phyloP scores from a whole-genome alignment of 192 early-diverging fungal genomes.

The Geranomyces variabilis region DNA sequence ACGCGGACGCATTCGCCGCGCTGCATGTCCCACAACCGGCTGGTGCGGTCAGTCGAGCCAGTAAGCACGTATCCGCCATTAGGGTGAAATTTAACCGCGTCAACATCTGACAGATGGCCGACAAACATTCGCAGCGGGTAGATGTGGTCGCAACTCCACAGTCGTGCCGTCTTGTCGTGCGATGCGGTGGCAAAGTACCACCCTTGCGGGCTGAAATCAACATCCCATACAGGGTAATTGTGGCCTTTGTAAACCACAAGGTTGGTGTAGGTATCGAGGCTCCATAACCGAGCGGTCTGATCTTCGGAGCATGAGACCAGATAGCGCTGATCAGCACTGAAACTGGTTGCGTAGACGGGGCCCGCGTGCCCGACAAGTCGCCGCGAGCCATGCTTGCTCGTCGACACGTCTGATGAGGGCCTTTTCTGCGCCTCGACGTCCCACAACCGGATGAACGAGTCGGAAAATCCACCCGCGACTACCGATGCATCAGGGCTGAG shows the following conservation, averaged over 20 bases:
- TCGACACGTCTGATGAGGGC: background rate
- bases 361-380: conserved; percentile 89
- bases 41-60: conserved; percentile 86
- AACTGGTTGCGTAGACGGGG: conserved; percentile 83
- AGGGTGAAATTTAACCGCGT: conserved; percentile 93
- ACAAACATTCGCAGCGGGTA: conserved; percentile 96
- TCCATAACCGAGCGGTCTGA: conserved; percentile 95
- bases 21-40: conserved; percentile 93
- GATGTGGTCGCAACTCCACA: conserved; percentile 98
- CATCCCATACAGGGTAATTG: conserved; percentile 97
- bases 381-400: conserved; percentile 1
- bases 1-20: conserved; percentile 86
- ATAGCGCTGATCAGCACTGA: conserved; percentile 84
- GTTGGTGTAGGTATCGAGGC: conserved; percentile 85
- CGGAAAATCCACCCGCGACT: conserved; percentile 89
- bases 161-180: conserved; percentile 90
- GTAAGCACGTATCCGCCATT: conserved; percentile 94
- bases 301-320: conserved; percentile 92
- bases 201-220: conserved; percentile 85
- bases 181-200: conserved; percentile 97
- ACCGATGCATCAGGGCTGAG: conserved; percentile 80
- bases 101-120: conserved; percentile 96
- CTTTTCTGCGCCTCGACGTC: conserved; percentile 53
- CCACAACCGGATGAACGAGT: conserved; percentile 94
- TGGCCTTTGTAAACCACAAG: conserved; percentile 96